Evolutionary conservation across 2,329 filamentous ascomycete genomes (phyloP), one percentile per base, ranked within the genome.

Genomic region (Clonostachys solani): DNA sequence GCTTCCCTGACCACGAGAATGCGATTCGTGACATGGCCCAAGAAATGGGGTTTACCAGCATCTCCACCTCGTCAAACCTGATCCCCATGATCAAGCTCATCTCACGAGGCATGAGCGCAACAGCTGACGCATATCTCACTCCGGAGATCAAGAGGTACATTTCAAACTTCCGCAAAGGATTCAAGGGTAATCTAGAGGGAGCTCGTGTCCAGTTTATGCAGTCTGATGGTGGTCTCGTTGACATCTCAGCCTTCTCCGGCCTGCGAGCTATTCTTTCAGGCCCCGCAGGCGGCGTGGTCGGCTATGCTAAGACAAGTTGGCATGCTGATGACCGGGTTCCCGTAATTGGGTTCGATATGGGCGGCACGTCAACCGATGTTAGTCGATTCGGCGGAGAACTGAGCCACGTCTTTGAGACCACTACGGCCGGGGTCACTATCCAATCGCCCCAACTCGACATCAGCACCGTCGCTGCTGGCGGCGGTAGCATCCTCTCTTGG

Each of bases 1-100:
- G 89, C 1, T 95, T 88, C 58, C 89, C 89, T 1, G 80, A 86
- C 35, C 90, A 95, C 55, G 90, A 95, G 62, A 81, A 82, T 2
- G 57, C 87, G 17, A 75, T 95, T 6, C 89, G 88, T 10, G 77
- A 73, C 53, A 71, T 95, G 35, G 90, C 90, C 1, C 74, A 72
- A 43, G 83, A 91, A 10, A 83, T 94, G 50, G 90, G 90, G 2
- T 89, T 88, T 55, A 68, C 77, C 46, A 83, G 86, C 60, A 78
- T 88, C 47, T 84, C 80, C 48, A 68, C 86, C 18, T 86, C 82
- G 36, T 80, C 83, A 51, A 73, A 82, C 56, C 72, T 86, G 36
- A 85, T 86, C 73, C 83, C 83, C 3, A 72, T 71, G 68, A 87
- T 87, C 64, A 87, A 88, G 60, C 71, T 86, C 33, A 78, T 87